phyloP scores from a whole-genome alignment of 352 stramenopile species.

The Phytophthora macrochlamydospora region DNA sequence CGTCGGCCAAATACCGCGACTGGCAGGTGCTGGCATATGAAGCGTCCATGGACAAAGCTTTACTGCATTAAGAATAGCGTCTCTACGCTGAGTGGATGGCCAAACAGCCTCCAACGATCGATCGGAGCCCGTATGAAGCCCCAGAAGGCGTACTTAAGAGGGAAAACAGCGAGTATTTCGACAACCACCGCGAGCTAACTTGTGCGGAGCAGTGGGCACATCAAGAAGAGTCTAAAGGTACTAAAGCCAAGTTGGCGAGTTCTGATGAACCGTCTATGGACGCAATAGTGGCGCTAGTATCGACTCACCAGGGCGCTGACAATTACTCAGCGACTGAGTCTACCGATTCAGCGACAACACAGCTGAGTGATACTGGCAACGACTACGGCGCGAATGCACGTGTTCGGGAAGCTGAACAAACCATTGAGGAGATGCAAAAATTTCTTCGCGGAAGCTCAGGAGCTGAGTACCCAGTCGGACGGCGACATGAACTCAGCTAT shows the following conservation, averaged over 20 bases:
- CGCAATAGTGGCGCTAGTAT: neutral
- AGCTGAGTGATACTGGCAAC: no score
- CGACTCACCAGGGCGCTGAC: no score
- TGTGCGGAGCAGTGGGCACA: neutral
- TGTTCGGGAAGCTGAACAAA: neutral
- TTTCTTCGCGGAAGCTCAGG: neutral
- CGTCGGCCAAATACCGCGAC: neutral
- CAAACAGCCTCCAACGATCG: neutral
- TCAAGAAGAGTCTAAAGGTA: neutral
- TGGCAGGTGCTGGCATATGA: neutral
- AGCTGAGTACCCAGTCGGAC: neutral
- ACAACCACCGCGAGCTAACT: neutral
- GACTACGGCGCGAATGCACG: neutral
- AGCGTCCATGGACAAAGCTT: neutral
- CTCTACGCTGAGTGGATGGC: neutral
- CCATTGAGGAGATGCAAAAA: no score
- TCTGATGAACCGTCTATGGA: neutral
- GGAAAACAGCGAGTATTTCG: neutral
- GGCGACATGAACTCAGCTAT: neutral
- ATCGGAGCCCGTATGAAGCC: neutral
- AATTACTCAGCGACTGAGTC: no score
- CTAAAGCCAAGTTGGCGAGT: neutral
- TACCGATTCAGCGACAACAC: no score
- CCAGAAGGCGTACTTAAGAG: neutral
- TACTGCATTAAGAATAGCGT: neutral